Evolutionary conservation across 2,329 filamentous ascomycete species (phyloP), one percentile per base, ranked within the genome.

Genomic region (Aschersonia sp.): DNA sequence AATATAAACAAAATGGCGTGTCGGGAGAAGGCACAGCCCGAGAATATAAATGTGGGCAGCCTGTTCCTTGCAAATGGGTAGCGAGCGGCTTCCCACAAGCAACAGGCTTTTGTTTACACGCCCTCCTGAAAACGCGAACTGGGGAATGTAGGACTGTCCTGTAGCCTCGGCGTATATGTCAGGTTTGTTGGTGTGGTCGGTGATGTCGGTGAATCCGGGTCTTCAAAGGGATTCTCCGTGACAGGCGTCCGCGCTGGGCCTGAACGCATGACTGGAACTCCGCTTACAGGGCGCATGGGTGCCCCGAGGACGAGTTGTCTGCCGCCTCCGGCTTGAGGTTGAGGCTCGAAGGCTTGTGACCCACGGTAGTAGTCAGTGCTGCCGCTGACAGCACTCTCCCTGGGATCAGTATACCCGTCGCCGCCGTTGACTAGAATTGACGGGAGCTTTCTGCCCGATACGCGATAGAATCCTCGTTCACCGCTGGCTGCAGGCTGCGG

Each of bases 221-320:
- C 56, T 30, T 63, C 56, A 48, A 75, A 75, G 0, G 74, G 73
- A 30, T 68, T 71, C 45, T 77, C 73, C 49, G 75, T 74, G 12
- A 83, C 65, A 1, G 81, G 76, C 3, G 77, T 80, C 47, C 79
- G 73, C 20, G 75, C 78, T 12, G 82, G 82, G n/a, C 81, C 77
- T n/a, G 77, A 73, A 51, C 79, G 71, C 58, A 80, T 73, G 32
- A 80, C 67, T n/a, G 75, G 72, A 4, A 80, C 65, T 7, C 78
- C 77, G 56, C 77, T 80, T 47, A 76, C 71, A 31, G 75, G 75
- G 44, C 76, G 70, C 74, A 80, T 80, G 5, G 76, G 75, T 6
- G 70, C 65, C 20, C 76, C 77, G 7, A 80, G 65, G 5, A 77
- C 71, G 35, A 79, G 61, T 48, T 69, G 68, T 43, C 58, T 64